Conservation (phyloP, 2,329 filamentous ascomycete genomes). For the Endothia cerciana region DNA sequence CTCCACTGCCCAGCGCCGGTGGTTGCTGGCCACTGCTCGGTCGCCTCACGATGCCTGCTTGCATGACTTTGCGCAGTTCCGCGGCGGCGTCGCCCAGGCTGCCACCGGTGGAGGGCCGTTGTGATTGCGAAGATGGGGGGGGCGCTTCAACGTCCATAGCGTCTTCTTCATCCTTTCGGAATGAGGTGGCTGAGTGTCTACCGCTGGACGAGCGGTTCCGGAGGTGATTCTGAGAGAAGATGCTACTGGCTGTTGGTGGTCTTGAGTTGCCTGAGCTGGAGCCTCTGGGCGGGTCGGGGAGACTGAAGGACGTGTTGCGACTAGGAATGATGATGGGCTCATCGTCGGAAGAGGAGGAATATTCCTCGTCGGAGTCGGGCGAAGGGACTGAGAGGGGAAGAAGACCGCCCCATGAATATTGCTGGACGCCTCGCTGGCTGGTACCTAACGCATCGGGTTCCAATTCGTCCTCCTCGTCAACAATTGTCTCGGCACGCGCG, state of each 20-base stretch:
- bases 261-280: conserved; percentile 21
- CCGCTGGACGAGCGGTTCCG: conserved; percentile 24
- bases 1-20: conserved; percentile 27
- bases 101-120: conserved; percentile 24
- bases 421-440: conserved; percentile 13
- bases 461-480: conserved; percentile 43
- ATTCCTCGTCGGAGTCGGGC: conserved; percentile 39
- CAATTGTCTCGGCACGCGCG: conserved; percentile 58
- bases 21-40: conserved; percentile 25
- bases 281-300: conserved; percentile 52
- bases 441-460: conserved; percentile 32
- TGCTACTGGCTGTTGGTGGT: conserved; percentile 27
- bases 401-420: conserved; percentile 10
- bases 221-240: conserved; percentile 17
- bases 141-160: conserved; percentile 22
- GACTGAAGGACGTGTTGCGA: conserved; percentile 60
- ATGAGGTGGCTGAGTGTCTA: conserved; percentile 10
- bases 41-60: conserved; percentile 44
- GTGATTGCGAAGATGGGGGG: conserved; percentile 3
- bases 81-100: conserved; percentile 58
- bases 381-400: neutral
- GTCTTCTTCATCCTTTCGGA: conserved; percentile 11
- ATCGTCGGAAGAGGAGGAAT: conserved; percentile 64
- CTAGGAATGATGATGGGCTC: conserved; percentile 69
- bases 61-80: conserved; percentile 62